Evolutionary conservation across 768 basidiomycete genomes (phyloP), one percentile per base, ranked within the genome.

Genomic region (Lanmaoa rubissima): DNA sequence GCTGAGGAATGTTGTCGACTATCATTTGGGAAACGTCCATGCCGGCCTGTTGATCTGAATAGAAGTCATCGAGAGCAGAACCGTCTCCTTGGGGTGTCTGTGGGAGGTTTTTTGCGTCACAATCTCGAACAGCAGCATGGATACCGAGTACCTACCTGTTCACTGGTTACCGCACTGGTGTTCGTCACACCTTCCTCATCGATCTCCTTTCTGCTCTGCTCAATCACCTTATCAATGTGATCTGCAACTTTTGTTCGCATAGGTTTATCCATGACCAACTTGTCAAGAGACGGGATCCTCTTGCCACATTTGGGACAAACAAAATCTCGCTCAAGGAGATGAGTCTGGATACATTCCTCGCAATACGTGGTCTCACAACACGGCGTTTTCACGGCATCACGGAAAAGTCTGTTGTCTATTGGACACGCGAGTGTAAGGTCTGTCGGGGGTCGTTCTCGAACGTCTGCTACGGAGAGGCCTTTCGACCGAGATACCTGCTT

Each of bases 331-430:
- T 98, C 96, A 61, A 96, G 82, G 49, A 99, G 79, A 73, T 95
- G 82, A 42, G 91, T 94, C 72, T 95, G 91, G 60, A 99, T 91
- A 75, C 96, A 98, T 72, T 98, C 96, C 74, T 98, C 95, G 79
- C 96, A 98, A 74, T 91, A 99, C 13, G 82, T 67, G 41, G 87
- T 92, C 63, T 83, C 84, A 78, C 96, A 98, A 74, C 96, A 98
- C 2, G 97, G 96, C 3, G 93, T 95, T 74, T 91, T 90, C 69
- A 96, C 91, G 45, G 95, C 94, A 68, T 98, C 94, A 64, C 90
- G 88, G 73, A 97, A 86, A 34, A 98, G 84, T 77, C 88, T 92
- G 74, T 88, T 87, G 82, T 96, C 95, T 71, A 98, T 88, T 8
- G 92, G 85, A 73, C 96, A 98, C 12, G 85, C 82, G 47, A 99